Conservation (phyloP, 2,329 filamentous ascomycete genomes). For the Aspergillus sojae region DNA sequence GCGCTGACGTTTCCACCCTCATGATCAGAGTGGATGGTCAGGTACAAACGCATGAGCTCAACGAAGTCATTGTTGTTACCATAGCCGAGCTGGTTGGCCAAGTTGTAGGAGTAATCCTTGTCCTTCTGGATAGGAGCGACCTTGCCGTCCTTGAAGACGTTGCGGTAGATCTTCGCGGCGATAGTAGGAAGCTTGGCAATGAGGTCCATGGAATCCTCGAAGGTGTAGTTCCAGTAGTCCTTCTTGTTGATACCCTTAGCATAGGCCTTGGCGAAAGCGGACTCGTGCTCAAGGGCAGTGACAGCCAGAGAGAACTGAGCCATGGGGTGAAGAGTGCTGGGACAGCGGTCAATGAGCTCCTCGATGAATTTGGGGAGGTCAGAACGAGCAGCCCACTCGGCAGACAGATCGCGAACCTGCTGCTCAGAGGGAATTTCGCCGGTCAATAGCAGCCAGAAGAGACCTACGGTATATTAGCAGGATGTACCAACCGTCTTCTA, state of each 20-base stretch:
- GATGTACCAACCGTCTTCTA: background rate
- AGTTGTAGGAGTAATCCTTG: conserved; percentile 99
- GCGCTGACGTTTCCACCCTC: conserved; percentile 99
- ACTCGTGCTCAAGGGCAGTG: conserved; percentile 97
- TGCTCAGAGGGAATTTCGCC: conserved; percentile 97
- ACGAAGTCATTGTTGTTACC: conserved; percentile 94
- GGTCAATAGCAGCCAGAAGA: conserved; percentile 99
- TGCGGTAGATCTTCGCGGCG: conserved; percentile 98
- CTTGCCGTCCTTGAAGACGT: conserved; percentile 99
- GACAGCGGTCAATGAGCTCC: conserved; percentile 99
- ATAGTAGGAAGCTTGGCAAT: conserved; percentile 99
- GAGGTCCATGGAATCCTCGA: conserved; percentile 99
- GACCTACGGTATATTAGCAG: conserved; percentile 58
- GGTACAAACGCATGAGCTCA: conserved; percentile 97
- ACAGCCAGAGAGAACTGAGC: conserved; percentile 98
- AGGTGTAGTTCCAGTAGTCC: conserved; percentile 99
- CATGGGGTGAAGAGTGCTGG: conserved; percentile 98
- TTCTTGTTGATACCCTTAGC: conserved; percentile 99
- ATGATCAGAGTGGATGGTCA: conserved; percentile 99
- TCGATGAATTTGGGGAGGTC: conserved; percentile 97
- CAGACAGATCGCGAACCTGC: conserved; percentile 96
- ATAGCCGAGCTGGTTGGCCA: conserved; percentile 98
- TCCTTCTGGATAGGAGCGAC: conserved; percentile 94
- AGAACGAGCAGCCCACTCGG: conserved; percentile 97
- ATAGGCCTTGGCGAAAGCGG: conserved; percentile 96